Base-by-base conservation (phyloP, 2,329 filamentous ascomycete genomes). In the Dactylonectria macrodidyma region DNA sequence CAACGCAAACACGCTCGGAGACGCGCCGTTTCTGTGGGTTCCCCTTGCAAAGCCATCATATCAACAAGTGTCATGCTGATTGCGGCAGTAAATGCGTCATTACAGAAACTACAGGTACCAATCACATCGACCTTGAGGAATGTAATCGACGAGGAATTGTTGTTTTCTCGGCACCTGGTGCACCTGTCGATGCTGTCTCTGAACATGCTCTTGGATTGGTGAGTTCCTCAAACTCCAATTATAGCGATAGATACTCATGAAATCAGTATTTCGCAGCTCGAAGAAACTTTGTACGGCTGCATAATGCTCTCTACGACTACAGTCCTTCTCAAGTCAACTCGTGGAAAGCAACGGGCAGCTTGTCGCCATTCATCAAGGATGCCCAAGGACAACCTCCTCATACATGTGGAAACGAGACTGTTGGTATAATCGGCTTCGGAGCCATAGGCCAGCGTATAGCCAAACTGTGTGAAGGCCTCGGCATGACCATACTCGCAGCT, bases 51-150 rank as follows among this genome's bases (percentile, higher is more conserved):
- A 22, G 8, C 2, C 22, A 19, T 10, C 9, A 24, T 9, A 41
- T 41, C 36, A 41, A 3, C 36, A 10, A 14, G 5, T 12, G 26
- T 4, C 26, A 30, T 30, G 26, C 46, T 63, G 19, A 58, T 16
- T 41, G 3, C 12, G n/a, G 22, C 16, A 63, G 61, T 5, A 58
- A 44, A 47, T 63, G 61, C 19, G 54, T 63, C 30, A 63, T 63
- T 22, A 51, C 61, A 14, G 61, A 63, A 33, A 58, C 61, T 16
- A 58, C 52, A 1, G 61, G 61, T 16, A 63, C 44, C 12, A 58
- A 63, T 2, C 61, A 63, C 10, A 58, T 63, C 8, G 52, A 63
- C 34, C 52, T 63, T 6, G 52, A 63, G 8, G 61, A 63, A 19
- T 63, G 61, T 33, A 22, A 19, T 4, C 44, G 24, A 33, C 44